Conservation (phyloP, 352 stramenopile genomes). For the Aphanomyces invadans region DNA sequence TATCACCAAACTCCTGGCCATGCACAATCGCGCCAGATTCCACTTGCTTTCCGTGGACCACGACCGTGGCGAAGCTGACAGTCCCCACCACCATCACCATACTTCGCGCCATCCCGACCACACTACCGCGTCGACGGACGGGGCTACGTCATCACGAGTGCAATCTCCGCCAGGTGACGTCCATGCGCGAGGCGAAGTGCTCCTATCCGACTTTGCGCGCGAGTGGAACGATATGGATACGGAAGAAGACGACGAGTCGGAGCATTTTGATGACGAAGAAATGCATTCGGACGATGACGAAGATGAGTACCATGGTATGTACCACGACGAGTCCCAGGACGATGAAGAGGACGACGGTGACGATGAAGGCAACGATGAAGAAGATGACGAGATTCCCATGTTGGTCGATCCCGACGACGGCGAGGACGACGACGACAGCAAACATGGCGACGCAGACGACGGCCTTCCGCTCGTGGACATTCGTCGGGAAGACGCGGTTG, state of each 20-base stretch:
- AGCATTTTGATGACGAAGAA: slow-evolving; percentile 37
- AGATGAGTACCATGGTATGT: slow-evolving; percentile 51
- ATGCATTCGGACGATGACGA: slow-evolving; percentile 47
- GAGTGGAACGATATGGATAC: slow-evolving; percentile 35
- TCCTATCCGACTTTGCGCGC: slow-evolving; percentile 3
- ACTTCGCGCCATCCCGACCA: not conserved
- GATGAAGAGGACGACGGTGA: slow-evolving; percentile 30
- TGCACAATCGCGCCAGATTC: too few species aligned
- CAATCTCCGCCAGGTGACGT: not conserved
- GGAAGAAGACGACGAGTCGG: slow-evolving; percentile 30
- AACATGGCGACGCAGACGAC: not conserved
- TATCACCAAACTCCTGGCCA: slow-evolving; percentile 2
- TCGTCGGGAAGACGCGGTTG: too few species aligned
- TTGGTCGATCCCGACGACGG: too few species aligned
- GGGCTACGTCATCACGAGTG: not conserved
- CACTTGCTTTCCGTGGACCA: slow-evolving; percentile 7
- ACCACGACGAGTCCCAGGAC: slow-evolving; percentile 29
- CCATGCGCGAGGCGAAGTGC: not conserved
- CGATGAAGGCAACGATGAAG: not conserved
- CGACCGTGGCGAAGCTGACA: not conserved
- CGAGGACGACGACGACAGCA: slow-evolving; percentile 18
- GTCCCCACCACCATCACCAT: not conserved
- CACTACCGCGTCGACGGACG: not conserved
- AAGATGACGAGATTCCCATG: not conserved
- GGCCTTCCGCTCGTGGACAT: too few species aligned